phyloP scores from a whole-genome alignment of 129 eudicot species.

The Calendula officinalis region DNA sequence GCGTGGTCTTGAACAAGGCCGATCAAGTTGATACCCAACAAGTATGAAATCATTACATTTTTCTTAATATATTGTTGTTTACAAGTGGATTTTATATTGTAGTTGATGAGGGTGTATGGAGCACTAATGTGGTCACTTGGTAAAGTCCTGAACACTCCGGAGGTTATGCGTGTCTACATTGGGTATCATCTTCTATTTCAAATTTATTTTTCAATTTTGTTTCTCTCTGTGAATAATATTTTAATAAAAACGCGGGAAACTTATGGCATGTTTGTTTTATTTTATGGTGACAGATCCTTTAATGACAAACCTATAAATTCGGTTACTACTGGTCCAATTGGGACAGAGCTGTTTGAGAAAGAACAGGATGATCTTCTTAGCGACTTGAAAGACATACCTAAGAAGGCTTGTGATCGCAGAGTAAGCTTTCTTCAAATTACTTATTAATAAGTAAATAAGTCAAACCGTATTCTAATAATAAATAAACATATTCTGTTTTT shows the following conservation, averaged over 20 bases:
- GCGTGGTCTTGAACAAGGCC: constrained; percentile 93
- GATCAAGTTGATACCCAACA: constrained; percentile 99
- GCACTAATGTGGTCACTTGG: constrained; percentile 99
- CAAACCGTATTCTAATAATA: background rate
- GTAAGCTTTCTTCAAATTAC: constrained; percentile 39
- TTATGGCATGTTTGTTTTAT: background rate
- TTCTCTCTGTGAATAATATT: background rate
- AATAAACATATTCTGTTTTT: background rate
- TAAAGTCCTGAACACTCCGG: constrained; percentile 90
- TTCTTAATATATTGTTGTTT: background rate
- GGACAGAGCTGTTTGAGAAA: constrained; percentile 85
- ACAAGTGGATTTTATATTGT: constrained; percentile 21
- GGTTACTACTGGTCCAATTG: constrained; percentile 74
- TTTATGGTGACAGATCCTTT: constrained; percentile 52
- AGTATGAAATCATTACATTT: constrained; percentile 30
- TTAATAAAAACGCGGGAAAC: background rate
- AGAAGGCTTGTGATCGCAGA: constrained; percentile 98
- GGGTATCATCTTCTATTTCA: constrained; percentile 49
- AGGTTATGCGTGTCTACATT: constrained; percentile 89
- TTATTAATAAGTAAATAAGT: background rate
- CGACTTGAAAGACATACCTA: constrained; percentile 89
- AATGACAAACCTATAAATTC: constrained; percentile 85
- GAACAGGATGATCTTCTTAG: constrained; percentile 92
- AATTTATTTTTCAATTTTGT: background rate
- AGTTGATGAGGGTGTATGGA: constrained; percentile 98